Evolutionary conservation across 768 basidiomycete species (phyloP).

Genomic region (Auricularia sp.): DNA sequence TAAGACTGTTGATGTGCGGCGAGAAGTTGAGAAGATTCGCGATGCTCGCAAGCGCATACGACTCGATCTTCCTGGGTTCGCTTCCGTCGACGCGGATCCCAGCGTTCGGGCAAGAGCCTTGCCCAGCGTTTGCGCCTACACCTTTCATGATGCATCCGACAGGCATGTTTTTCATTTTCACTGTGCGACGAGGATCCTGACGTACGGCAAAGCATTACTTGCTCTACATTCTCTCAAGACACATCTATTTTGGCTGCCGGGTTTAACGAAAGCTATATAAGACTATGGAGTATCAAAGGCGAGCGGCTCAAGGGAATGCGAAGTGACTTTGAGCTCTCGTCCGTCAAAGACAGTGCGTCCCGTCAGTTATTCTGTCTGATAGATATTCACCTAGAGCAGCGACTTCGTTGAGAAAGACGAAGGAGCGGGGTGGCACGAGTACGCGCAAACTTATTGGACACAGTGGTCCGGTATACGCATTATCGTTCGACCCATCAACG

Average conservation of each 20-base stretch:
- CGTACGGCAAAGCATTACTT: constrained; percentile 51
- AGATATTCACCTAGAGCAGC: constrained; percentile 28
- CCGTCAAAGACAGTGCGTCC: constrained; percentile 59
- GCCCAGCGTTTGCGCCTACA: constrained; percentile 93
- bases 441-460: constrained; percentile 96
- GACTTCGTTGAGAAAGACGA: constrained; percentile 49
- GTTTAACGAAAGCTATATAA: constrained; percentile 90
- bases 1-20: constrained; percentile 75
- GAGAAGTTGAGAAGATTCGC: constrained; percentile 81
- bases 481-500: constrained; percentile 84
- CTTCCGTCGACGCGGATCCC: constrained; percentile 36
- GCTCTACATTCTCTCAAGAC: constrained; percentile 82
- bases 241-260: constrained; percentile 89
- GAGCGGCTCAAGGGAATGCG: constrained; percentile 71
- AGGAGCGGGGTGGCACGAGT: constrained; percentile 71
- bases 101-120: constrained; percentile 53
- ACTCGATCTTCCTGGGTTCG: constrained; percentile 62
- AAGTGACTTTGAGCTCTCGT: constrained; percentile 61
- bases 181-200: constrained; percentile 4
- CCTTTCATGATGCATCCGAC: constrained; percentile 89
- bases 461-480: constrained; percentile 90
- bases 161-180: constrained; percentile 46
- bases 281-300: constrained; percentile 90
- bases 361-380: background rate
- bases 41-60: constrained; percentile 90